These are phyloP conservation scores for Tetrahymena elliotti DNA, from an alignment of 73 alveolate species.

Conservation along the genomic window DNA sequence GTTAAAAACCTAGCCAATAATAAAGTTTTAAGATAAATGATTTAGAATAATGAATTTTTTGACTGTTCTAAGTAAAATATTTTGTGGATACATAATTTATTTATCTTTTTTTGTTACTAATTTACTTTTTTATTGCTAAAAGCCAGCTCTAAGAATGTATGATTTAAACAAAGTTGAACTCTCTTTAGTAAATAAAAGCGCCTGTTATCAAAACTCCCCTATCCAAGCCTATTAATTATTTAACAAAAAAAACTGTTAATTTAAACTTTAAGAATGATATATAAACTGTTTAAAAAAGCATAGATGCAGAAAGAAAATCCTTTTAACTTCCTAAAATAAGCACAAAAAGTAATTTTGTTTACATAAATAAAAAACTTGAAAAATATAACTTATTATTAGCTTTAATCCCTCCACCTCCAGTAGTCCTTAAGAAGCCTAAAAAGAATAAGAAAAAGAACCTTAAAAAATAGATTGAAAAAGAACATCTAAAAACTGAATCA, in stretches of 20 bases:
- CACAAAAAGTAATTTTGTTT: background rate
- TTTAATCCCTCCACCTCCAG: background rate
- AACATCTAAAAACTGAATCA: background rate
- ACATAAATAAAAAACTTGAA: background rate
- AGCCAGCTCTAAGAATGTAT: background rate
- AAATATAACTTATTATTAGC: background rate
- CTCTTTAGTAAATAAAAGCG: background rate
- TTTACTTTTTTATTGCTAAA: background rate
- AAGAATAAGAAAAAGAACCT: background rate
- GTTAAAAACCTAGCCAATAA: background rate
- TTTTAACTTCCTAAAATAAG: background rate
- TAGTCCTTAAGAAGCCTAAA: background rate
- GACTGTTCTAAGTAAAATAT: background rate
- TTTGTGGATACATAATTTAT: background rate
- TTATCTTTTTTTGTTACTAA: background rate
- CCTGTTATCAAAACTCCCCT: background rate
- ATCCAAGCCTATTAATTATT: background rate
- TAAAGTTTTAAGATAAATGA: background rate
- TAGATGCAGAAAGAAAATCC: background rate
- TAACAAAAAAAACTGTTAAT: background rate
- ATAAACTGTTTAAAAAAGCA: background rate
- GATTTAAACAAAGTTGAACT: background rate
- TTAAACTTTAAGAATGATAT: background rate
- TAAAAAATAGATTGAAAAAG: background rate
- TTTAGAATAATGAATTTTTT: background rate